These are phyloP conservation scores for Saturnispora mendoncae DNA, from an alignment of 805 yeast species.

Conservation along the genomic window DNA sequence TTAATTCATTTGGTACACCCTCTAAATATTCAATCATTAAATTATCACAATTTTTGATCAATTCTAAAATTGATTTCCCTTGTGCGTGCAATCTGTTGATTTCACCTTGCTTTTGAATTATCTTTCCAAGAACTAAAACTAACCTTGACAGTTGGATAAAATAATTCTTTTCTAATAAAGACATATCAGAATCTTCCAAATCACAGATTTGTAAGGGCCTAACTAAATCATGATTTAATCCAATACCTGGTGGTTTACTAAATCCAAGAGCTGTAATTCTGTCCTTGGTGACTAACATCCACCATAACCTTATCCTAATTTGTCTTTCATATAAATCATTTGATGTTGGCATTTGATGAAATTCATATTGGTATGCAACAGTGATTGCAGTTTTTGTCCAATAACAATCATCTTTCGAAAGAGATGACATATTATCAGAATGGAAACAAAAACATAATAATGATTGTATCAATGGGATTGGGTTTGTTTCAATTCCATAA, in stretches of 20 bases:
- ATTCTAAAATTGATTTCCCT: slow-evolving; percentile 32
- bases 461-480: slow-evolving; percentile 53
- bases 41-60: slow-evolving; percentile 56
- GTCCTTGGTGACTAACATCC: slow-evolving; percentile 69
- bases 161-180: slow-evolving; percentile 42
- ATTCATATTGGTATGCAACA: slow-evolving; percentile 68
- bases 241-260: slow-evolving; percentile 64
- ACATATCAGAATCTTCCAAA: slow-evolving; percentile 46
- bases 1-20: slow-evolving; percentile 52
- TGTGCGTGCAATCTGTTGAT: slow-evolving; percentile 53
- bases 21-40: slow-evolving; percentile 72
- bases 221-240: slow-evolving; percentile 66
- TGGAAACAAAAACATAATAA: slow-evolving; percentile 27
- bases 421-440: slow-evolving; percentile 20
- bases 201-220: slow-evolving; percentile 63
- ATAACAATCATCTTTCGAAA: slow-evolving; percentile 56
- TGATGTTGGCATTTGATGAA: slow-evolving; percentile 40
- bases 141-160: slow-evolving; percentile 57
- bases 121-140: slow-evolving; percentile 63
- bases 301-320: slow-evolving; percentile 39
- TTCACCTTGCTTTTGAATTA: slow-evolving; percentile 59
- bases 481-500: slow-evolving; percentile 59
- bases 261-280: slow-evolving; percentile 60
- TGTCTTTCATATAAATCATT: slow-evolving; percentile 17
- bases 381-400: slow-evolving; percentile 69